These are phyloP conservation scores for Drosera spatulata DNA, from an alignment of 179 eudicot species.

Conservation along the genomic window DNA sequence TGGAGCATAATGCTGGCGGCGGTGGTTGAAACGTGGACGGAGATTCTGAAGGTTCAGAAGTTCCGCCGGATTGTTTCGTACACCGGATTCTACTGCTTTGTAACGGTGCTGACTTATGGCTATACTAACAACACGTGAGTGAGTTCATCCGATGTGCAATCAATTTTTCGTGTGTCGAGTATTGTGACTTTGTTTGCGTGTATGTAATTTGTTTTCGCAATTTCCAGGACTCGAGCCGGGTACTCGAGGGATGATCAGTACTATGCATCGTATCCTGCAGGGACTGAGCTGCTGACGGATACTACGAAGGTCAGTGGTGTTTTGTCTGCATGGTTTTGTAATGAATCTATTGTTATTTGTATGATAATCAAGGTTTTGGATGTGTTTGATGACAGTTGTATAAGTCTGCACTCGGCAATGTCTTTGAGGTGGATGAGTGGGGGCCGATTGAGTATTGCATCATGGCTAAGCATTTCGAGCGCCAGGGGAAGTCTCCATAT, in stretches of 20 bases:
- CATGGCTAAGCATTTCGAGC: slow-evolving; percentile 85
- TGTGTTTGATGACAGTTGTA: slow-evolving; percentile 36
- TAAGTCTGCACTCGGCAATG: slow-evolving; percentile 81
- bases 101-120: slow-evolving; percentile 42
- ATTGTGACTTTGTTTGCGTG: not conserved
- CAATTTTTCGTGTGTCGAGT: not conserved
- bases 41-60: slow-evolving; percentile 73
- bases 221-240: slow-evolving; percentile 76
- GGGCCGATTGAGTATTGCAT: slow-evolving; percentile 80
- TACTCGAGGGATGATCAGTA: slow-evolving; percentile 83
- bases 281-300: slow-evolving; percentile 85
- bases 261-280: slow-evolving; percentile 89
- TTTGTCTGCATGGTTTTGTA: not conserved
- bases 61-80: slow-evolving; percentile 55
- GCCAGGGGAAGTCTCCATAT: slow-evolving; percentile 91
- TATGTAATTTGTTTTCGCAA: not conserved
- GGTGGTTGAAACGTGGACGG: slow-evolving; percentile 31
- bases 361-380: no score
- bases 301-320: slow-evolving; percentile 42
- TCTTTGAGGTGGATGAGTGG: slow-evolving; percentile 92
- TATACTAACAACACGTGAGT: slow-evolving; percentile 85
- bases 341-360: no score
- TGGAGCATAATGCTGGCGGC: slow-evolving; percentile 23
- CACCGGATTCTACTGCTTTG: slow-evolving; percentile 52
- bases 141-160: not conserved